Evolutionary conservation across 148 eudicot species (phyloP), one percentile per base, ranked within the genome.

Genomic region (Vaccinium myrtillus): DNA sequence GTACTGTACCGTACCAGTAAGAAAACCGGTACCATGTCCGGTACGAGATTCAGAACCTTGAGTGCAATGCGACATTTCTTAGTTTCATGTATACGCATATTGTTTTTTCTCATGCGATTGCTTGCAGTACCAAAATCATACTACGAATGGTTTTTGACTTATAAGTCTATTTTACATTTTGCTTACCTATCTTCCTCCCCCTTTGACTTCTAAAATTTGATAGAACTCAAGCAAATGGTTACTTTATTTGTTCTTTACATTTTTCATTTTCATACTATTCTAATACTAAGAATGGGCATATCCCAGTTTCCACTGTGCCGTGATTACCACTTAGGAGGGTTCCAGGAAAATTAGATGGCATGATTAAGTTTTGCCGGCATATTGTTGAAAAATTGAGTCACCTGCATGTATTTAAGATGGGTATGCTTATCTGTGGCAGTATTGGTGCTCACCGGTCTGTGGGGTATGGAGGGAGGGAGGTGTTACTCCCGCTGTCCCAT

Each of bases 81-180:
- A 30, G 14, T 59, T 83, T 43, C 15, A 19, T 58, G 75, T 50
- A 78, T 23, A 32, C n/a, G 13, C 61, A 27, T 83, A 15, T 75
- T 59, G 74, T 0, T 12, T 84, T 65, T 27, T n/a, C 53, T 46
- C 58, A 75, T 75, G 59, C 53, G 23, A 18, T 79, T 79, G 82
- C 61, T 63, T 63, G 23, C 55, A 18, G 12, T 79, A n/a, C 27
- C n/a, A 63, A n/a, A n/a, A 63, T 9, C 27, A n/a, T 63, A 63
- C 12, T 61, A 61, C 2, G 27, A 61, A 61, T 21, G 2, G 12
- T 61, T 61, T 21, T 63, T 63, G 30, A 63, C 11, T 23, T 63
- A 4, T 23, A n/a, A 61, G 27, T 61, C 67, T 61, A 21, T 23
- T 61, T 61, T 61, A 8, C 11, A 11, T 61, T 21, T 27, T 27